These are phyloP conservation scores for Verticillium dahliae DNA, from an alignment of 2,329 filamentous ascomycete genomes.

Conservation along the genomic window DNA sequence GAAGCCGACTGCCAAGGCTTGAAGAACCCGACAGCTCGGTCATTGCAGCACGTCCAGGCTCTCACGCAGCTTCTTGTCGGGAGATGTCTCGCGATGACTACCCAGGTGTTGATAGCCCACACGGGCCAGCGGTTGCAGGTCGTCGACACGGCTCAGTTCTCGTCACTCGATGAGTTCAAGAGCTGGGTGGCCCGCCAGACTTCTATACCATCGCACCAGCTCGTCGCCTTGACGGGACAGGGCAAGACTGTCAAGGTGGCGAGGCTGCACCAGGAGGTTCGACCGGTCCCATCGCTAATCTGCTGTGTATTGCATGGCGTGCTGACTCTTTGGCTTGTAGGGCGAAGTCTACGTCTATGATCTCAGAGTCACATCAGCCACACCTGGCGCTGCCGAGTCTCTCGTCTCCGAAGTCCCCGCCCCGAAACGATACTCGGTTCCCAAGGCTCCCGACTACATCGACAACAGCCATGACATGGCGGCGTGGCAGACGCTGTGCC, in stretches of 20 bases:
- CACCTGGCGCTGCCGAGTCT: slow-evolving; percentile 34
- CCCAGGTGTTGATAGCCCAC: slow-evolving; percentile 87
- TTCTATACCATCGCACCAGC: slow-evolving; percentile 66
- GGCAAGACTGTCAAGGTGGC: slow-evolving; percentile 81
- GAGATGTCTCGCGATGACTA: slow-evolving; percentile 68
- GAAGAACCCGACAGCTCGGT: not conserved
- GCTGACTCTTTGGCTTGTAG: slow-evolving; percentile 32
- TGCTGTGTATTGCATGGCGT: not conserved
- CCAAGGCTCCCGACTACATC: slow-evolving; percentile 75
- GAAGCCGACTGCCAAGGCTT: too few species aligned
- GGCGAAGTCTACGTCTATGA: slow-evolving; percentile 92
- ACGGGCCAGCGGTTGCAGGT: slow-evolving; percentile 80
- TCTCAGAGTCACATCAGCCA: slow-evolving; percentile 60
- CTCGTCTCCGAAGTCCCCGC: slow-evolving; percentile 41
- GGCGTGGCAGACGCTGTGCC: slow-evolving; percentile 86
- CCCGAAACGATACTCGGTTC: slow-evolving; percentile 49
- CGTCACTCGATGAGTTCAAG: slow-evolving; percentile 82
- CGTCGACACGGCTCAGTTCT: slow-evolving; percentile 69
- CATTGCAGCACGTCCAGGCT: not conserved
- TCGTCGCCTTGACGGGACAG: slow-evolving; percentile 80
- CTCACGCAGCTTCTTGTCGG: slow-evolving; percentile 3
- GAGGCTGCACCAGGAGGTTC: slow-evolving; percentile 72
- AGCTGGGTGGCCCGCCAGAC: slow-evolving; percentile 71
- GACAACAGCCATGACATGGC: slow-evolving; percentile 71
- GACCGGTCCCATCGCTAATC: slow-evolving; percentile 9